phyloP scores from a whole-genome alignment of 148 eudicot species.

The Pharnaceum exiguum region DNA sequence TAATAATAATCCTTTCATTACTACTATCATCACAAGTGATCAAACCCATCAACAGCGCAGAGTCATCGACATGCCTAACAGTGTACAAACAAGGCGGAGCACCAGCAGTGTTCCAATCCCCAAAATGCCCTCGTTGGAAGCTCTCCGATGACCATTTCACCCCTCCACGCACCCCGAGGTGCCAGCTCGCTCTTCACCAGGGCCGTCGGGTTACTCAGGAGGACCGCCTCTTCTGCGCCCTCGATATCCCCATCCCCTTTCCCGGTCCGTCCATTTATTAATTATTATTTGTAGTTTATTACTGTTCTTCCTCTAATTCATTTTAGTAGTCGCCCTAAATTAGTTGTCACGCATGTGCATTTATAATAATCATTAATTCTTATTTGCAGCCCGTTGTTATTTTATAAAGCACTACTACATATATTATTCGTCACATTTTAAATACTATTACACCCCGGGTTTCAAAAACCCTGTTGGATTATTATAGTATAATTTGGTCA shows the following conservation, averaged over 20 bases:
- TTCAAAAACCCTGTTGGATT: too few relatives aligned
- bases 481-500: too few relatives aligned
- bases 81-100: conserved; percentile 95
- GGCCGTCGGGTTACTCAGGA: conserved; percentile 78
- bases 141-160: conserved; percentile 36
- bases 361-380: not conserved
- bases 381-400: not conserved
- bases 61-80: conserved; percentile 70
- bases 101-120: conserved; percentile 87
- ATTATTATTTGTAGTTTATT: too few relatives aligned
- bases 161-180: conserved; percentile 31
- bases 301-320: not conserved
- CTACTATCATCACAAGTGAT: too few relatives aligned
- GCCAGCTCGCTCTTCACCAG: conserved; percentile 57
- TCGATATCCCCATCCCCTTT: conserved; percentile 78
- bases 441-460: too few relatives aligned
- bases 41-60: conserved; percentile 15
- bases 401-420: too few relatives aligned
- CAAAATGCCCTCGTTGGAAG: conserved; percentile 94
- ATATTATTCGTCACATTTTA: too few relatives aligned
- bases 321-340: too few relatives aligned
- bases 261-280: conserved; percentile 43
- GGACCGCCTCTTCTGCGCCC: conserved; percentile 76
- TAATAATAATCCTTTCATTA: too few relatives aligned
- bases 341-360: not conserved